phyloP scores from a whole-genome alignment of 1,139 yeast species.

The Zygosaccharomyces pseudobailii region DNA sequence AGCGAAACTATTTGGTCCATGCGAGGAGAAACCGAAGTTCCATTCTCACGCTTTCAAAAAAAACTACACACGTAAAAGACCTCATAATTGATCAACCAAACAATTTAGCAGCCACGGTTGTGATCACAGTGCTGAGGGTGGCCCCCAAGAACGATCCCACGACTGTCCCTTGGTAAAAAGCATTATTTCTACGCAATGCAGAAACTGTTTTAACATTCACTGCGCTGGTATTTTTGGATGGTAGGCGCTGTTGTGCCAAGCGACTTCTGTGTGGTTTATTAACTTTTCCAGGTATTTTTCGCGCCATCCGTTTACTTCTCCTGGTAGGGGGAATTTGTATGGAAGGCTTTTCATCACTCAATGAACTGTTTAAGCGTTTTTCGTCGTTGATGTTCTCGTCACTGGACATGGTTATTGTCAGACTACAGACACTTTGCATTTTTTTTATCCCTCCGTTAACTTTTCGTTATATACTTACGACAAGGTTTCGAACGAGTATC shows the following conservation, averaged over 20 bases:
- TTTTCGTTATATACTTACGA: background rate
- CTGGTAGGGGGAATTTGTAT: background rate
- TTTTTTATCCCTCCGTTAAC: background rate
- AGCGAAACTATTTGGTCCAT: constrained; percentile 26
- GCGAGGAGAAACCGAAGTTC: constrained; percentile 6
- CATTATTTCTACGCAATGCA: constrained; percentile 3
- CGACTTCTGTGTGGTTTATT: constrained; percentile 2
- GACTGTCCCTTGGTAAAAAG: constrained; percentile 26
- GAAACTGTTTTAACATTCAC: background rate
- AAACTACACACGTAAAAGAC: constrained; percentile 2
- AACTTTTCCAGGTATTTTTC: constrained; percentile 1
- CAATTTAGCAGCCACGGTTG: constrained; percentile 16
- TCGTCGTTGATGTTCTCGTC: background rate
- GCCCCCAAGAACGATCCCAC: constrained; percentile 32
- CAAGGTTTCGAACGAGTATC: background rate
- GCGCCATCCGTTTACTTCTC: background rate
- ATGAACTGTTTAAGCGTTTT: background rate
- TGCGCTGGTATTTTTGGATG: background rate
- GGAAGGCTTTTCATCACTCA: background rate
- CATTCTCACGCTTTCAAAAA: background rate
- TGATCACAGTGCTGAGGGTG: constrained; percentile 20
- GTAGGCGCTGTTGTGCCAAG: background rate
- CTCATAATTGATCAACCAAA: constrained; percentile 1
- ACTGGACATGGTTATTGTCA: background rate
- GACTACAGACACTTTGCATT: background rate